Base-by-base conservation (phyloP, 169 alveolate genomes). In the Cryptosporidium tyzzeri region DNA sequence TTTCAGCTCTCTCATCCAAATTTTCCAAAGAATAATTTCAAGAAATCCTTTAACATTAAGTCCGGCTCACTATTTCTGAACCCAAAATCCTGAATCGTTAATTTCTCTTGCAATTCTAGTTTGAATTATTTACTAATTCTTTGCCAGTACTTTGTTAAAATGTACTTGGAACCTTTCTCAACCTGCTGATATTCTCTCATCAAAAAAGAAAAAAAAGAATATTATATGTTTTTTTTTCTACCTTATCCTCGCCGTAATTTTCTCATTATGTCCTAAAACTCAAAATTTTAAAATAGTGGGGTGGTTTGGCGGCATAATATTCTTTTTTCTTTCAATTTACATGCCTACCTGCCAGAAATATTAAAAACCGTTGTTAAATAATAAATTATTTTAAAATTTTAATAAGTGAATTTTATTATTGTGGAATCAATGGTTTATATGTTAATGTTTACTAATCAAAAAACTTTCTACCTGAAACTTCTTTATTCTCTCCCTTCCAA, bases 301-400 rank as follows among this genome's bases (percentile, higher is more conserved):
- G 86, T 73, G 68, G 53, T 73, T 73, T 50, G 70, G 86, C 86
- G 86, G 86, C 68, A 55, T 61, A 73, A 10, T 59, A n/a, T 53
- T 53, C 37, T 16, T 73, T 69, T 73, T 73, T 73, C 86, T 73
- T 35, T 16, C 10, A 65, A 33, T 35, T 65, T 33, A 33, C 67
- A 55, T 55, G 67, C 35, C 35, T 4, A n/a, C 37, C 67, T 3
- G 5, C 67, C 37, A 39, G 12, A 37, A 55, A 55, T 26, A 55
- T 21, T 55, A 5, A 53, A 53, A 53, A 53, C 61, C 3, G 44
- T 1, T 37, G 12, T 9, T 4, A 55, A 55, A 21, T 55, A n/a
- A 7, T 55, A 5, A 55, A 23, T 55, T n/a, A 1, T 55, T n/a
- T 10, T 3, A 0, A 3, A 23, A 55, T 55, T 21, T 23, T 9